Percentiles rank a stretch among this genome's conserved stretches.
Evolutionary conservation across 768 basidiomycete species (phyloP).

Genomic region (Sporobolomyces phaffii): DNA sequence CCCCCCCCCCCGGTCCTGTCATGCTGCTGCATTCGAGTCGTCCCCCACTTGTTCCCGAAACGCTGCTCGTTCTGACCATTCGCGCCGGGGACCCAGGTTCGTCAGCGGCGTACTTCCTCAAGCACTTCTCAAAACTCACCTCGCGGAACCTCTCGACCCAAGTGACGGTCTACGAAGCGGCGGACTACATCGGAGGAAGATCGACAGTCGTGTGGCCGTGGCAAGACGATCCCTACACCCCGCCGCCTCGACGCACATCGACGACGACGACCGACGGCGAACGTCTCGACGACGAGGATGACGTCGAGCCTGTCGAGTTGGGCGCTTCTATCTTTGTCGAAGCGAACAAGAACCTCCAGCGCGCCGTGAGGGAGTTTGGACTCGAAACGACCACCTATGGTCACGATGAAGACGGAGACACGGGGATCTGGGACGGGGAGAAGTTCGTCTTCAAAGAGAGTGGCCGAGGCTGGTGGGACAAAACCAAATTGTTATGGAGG

Average conservation of each 20-base stretch:
- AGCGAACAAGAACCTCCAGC: constrained; percentile 63
- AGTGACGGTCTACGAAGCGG: constrained; percentile 75
- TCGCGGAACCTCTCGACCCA: constrained; percentile 58
- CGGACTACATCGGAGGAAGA: constrained; percentile 25
- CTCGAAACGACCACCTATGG: constrained; percentile 52
- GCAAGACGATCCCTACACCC: constrained; percentile 18
- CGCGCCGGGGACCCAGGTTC: too few relatives aligned
- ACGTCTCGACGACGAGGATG: neutral
- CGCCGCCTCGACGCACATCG: too few relatives aligned
- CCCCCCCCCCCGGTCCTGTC: neutral
- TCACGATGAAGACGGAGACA: constrained; percentile 51
- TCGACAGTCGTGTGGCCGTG: constrained; percentile 34
- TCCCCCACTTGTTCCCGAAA: neutral
- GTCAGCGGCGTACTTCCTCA: constrained; percentile 30
- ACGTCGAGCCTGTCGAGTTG: constrained; percentile 56
- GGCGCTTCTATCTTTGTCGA: constrained; percentile 81
- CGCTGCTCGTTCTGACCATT: neutral
- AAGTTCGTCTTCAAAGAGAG: constrained; percentile 51
- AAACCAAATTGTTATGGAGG: constrained; percentile 66
- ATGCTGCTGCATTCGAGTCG: neutral
- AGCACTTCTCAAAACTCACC: constrained; percentile 13
- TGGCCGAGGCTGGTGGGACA: constrained; percentile 63
- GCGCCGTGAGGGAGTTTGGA: constrained; percentile 75
- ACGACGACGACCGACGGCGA: neutral
- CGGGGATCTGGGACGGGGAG: constrained; percentile 79